Conservation (phyloP, 306 rosid species). For the Fagus sylvatica region DNA sequence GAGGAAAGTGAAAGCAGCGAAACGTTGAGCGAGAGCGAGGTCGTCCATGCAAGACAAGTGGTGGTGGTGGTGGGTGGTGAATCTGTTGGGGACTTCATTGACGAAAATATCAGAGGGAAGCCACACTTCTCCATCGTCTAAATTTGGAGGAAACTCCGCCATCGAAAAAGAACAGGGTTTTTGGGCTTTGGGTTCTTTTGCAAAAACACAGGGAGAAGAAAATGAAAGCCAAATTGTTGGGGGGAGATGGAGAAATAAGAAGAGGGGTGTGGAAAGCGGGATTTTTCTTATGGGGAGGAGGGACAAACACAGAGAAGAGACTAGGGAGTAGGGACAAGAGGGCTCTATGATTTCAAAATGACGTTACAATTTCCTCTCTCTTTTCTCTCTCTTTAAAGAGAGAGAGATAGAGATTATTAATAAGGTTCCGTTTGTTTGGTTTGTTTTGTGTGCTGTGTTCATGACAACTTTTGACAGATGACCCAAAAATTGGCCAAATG, state of each 20-base stretch:
- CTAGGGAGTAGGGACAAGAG: neutral
- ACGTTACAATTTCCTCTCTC: conserved; percentile 4
- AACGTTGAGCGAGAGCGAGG: conserved; percentile 1
- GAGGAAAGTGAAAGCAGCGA: conserved; percentile 31
- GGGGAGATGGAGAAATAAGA: neutral
- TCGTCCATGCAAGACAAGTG: conserved; percentile 14
- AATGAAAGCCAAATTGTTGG: neutral
- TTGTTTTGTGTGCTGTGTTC: too few species aligned
- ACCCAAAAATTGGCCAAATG: too few species aligned
- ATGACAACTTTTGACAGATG: too few species aligned
- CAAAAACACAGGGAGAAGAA: neutral
- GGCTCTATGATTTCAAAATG: conserved; percentile 5
- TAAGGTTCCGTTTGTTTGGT: neutral
- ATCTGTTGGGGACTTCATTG: conserved; percentile 20
- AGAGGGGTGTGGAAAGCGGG: conserved; percentile 13
- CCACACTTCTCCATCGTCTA: conserved; percentile 21
- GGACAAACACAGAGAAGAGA: neutral
- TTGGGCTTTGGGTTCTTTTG: neutral
- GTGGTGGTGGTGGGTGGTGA: neutral
- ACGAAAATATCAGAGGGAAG: conserved; percentile 31
- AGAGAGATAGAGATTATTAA: neutral
- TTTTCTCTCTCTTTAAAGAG: neutral
- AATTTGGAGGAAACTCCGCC: conserved; percentile 29
- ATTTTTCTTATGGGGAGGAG: neutral
- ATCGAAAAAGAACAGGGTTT: neutral